Evolutionary conservation across 1,284 basidiomycete species (phyloP).

Genomic region (Ustilago bromivora): DNA sequence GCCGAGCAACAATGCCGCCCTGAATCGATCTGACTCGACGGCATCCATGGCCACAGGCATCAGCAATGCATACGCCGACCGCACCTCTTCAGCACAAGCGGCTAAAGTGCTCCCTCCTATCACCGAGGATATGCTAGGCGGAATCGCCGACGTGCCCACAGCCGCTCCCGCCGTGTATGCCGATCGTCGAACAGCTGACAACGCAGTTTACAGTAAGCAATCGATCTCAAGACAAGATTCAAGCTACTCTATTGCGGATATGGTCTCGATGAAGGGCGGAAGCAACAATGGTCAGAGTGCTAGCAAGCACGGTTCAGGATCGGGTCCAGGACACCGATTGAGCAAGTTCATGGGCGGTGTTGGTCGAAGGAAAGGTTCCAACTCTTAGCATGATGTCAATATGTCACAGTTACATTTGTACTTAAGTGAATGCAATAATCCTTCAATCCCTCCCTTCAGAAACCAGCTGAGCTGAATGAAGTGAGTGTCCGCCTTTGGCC

Average conservation of each 20-base stretch:
- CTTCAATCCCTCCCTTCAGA: neutral
- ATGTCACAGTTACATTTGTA: neutral
- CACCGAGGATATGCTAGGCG: slow-evolving; percentile 43
- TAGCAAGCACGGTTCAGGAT: slow-evolving; percentile 3
- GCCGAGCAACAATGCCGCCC: slow-evolving; percentile 2
- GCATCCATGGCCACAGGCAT: slow-evolving; percentile 3
- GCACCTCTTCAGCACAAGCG: slow-evolving; percentile 1
- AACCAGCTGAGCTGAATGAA: neutral
- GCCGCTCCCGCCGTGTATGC: slow-evolving; percentile 15
- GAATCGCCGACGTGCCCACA: slow-evolving; percentile 35
- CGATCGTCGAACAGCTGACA: neutral
- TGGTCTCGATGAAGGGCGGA: slow-evolving; percentile 26
- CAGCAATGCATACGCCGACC: slow-evolving; percentile 8
- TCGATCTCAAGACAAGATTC: slow-evolving; percentile 22
- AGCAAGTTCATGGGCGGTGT: slow-evolving; percentile 47
- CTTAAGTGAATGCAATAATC: neutral
- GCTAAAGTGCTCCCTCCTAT: slow-evolving; percentile 30
- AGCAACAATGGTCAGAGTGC: neutral
- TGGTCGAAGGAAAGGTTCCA: slow-evolving; percentile 26
- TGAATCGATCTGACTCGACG: slow-evolving; percentile 22
- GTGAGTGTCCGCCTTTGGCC: no score
- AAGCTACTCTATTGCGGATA: slow-evolving; percentile 24
- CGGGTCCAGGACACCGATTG: slow-evolving; percentile 25
- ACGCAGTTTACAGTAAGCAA: slow-evolving; percentile 13
- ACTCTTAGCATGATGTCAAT: slow-evolving; percentile 11